Evolutionary conservation across 129 eudicot species (phyloP).

Genomic region (Kitagawia praeruptora): DNA sequence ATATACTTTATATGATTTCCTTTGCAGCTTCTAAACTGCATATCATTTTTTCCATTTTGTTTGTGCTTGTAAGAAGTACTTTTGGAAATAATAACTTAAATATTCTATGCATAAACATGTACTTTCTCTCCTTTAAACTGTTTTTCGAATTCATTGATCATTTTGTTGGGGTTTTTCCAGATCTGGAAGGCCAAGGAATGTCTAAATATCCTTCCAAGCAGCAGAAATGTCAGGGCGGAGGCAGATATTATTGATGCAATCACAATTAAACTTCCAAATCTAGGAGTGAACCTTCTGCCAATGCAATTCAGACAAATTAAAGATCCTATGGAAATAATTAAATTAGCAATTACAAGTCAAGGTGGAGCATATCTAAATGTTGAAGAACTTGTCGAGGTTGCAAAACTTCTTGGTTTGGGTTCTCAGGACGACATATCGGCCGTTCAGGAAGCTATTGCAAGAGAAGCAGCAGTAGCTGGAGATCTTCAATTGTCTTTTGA

Average conservation of each 20-base stretch:
- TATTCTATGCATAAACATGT: not conserved
- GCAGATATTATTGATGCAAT: conserved; percentile 79
- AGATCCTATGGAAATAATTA: conserved; percentile 90
- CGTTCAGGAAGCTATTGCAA: conserved; percentile 94
- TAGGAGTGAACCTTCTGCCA: conserved; percentile 84
- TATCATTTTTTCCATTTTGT: not conserved
- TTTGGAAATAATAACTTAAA: not conserved
- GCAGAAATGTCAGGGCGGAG: conserved; percentile 76
- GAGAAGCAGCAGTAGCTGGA: conserved; percentile 99
- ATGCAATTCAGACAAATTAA: conserved; percentile 86
- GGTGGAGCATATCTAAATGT: conserved; percentile 76
- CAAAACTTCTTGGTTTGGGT: conserved; percentile 86
- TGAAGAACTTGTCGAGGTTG: conserved; percentile 78
- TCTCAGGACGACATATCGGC: conserved; percentile 83
- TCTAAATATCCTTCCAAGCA: conserved; percentile 64
- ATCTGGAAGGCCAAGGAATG: conserved; percentile 98
- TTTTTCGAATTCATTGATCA: conserved; percentile 5
- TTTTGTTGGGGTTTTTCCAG: conserved; percentile 39
- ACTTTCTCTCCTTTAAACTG: not conserved
- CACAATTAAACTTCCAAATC: conserved; percentile 75
- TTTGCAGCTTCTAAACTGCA: not conserved
- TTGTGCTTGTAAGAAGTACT: conserved; percentile 5
- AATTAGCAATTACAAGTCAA: conserved; percentile 78
- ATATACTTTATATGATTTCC: not conserved
- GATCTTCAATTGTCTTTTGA: conserved; percentile 92